Evolutionary conservation across 2,329 filamentous ascomycete species (phyloP).

Genomic region (Pseudonectria foliicola): DNA sequence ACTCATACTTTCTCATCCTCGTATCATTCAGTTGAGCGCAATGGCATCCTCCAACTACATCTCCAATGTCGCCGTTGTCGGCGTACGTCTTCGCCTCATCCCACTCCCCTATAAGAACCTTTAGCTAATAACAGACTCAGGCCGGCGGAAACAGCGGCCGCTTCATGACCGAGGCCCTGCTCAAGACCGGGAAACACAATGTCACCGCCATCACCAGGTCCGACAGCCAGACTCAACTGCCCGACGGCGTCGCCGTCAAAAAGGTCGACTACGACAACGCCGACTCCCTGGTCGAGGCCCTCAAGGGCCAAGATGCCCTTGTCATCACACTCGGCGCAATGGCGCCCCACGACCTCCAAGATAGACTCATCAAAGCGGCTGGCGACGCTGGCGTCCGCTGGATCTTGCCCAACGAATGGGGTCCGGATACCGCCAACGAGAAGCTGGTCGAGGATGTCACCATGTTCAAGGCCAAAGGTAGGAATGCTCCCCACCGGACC

Average conservation of each 20-base stretch:
- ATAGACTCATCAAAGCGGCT: conserved; percentile 36
- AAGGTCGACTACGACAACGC: conserved; percentile 35
- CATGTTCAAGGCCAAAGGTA: neutral
- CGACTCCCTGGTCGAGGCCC: conserved; percentile 35
- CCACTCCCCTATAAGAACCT: too few species aligned
- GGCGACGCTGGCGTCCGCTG: conserved; percentile 38
- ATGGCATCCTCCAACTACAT: too few species aligned
- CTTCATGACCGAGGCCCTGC: conserved; percentile 28
- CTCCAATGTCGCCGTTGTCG: too few species aligned
- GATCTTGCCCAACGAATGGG: conserved; percentile 38
- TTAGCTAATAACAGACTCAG: too few species aligned
- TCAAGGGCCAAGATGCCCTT: conserved; percentile 43
- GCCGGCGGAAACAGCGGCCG: conserved; percentile 29
- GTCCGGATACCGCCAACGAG: conserved; percentile 25
- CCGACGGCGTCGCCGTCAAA: conserved; percentile 32
- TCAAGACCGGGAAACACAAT: conserved; percentile 38
- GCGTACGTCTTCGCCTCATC: too few species aligned
- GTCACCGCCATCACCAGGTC: conserved; percentile 42
- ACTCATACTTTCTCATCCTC: too few species aligned
- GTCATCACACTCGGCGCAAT: conserved; percentile 35
- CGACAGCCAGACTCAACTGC: conserved; percentile 31
- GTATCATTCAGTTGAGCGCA: too few species aligned
- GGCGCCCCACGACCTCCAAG: conserved; percentile 31
- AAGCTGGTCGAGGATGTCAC: neutral
- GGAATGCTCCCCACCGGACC: neutral